Base-by-base conservation (phyloP, 768 basidiomycete genomes). In the Dendrothele bispora region DNA sequence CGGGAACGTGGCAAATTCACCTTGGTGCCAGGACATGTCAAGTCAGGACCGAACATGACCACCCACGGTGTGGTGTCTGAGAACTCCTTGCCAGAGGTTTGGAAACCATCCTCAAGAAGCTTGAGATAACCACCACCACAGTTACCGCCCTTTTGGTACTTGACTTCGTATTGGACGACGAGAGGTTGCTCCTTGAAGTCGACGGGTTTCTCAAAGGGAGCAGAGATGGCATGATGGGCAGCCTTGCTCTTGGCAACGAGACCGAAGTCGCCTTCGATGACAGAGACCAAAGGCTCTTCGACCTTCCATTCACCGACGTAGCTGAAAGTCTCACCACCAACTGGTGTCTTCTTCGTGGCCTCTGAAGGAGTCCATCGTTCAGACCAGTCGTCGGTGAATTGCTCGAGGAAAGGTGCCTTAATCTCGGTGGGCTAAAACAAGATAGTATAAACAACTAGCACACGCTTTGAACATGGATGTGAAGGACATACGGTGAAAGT, bases 71-170 rank as follows among this genome's bases (percentile, higher is more conserved):
- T 95, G 61, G 88, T 87, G 69, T 95, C 93, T 44, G 86, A 86
- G 67, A 95, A 95, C 63, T 93, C 92, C 75, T 93, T 90, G 50
- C 89, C 89, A 53, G 84, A 88, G 51, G 88, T 88, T 73, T 95
- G 91, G 83, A 94, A 94, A 50, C 92, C 93, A 59, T 93, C 86
- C 63, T 89, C 86, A 36, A 99, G 82, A 48, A 98, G 84, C 71
- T 98, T 99, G 74, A 98, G 72, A 72, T 99, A 99, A 30, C 97
- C 97, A 74, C 97, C 97, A 68, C 97, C 97, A 60, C 97, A 98
- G 71, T 97, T 97, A 39, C 97, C 91, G 35, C 95, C 95, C 71
- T 98, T 94, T 77, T 99, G 95, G 68, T 97, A 94, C 73, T 98
- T 95, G 74, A 97, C 97, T 66, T 99, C 97, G 61, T 99, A 99